Evolutionary conservation across 2,329 filamentous ascomycete genomes (phyloP).

Genomic region (Colletotrichum siamense): DNA sequence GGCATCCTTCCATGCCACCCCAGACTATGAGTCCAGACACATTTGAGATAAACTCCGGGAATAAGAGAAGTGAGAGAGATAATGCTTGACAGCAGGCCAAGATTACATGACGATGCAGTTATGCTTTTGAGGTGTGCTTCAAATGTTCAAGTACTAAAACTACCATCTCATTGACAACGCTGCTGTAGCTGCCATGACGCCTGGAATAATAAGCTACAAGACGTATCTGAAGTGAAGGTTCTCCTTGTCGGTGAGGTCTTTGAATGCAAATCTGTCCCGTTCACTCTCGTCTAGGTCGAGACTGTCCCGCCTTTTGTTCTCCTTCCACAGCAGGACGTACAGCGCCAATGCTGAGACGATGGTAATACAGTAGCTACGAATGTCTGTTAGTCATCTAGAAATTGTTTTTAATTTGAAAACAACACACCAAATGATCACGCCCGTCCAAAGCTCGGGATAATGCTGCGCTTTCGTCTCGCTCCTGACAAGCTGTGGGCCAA

Average conservation of each 20-base stretch:
- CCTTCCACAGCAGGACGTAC: not conserved
- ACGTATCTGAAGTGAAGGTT: not conserved
- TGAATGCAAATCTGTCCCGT: not conserved
- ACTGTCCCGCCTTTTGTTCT: not conserved
- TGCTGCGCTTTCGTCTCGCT: conserved; percentile 55
- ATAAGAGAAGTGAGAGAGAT: not conserved
- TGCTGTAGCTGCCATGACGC: not conserved
- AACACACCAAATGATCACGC: conserved; percentile 58
- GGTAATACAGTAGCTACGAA: not conserved
- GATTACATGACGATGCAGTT: fast-evolving
- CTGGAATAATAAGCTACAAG: not conserved
- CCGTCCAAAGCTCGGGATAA: conserved; percentile 62
- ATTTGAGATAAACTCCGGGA: fast-evolving
- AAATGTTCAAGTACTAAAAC: not conserved
- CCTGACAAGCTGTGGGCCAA: conserved; percentile 61
- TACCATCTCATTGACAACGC: not conserved
- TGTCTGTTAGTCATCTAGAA: not conserved
- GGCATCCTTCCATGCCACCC: not conserved
- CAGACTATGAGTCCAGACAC: fast-evolving
- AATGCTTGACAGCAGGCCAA: not conserved
- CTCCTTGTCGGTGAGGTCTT: conserved; percentile 7
- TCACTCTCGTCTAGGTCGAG: not conserved
- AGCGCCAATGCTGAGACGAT: not conserved
- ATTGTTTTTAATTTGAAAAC: not conserved
- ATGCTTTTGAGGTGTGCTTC: not conserved